A percentile compares a stretch with the other conserved stretches of the same genome.
Evolutionary conservation across 139 green algal genomes (phyloP).

Genomic region (Spirogloea muscicola): DNA sequence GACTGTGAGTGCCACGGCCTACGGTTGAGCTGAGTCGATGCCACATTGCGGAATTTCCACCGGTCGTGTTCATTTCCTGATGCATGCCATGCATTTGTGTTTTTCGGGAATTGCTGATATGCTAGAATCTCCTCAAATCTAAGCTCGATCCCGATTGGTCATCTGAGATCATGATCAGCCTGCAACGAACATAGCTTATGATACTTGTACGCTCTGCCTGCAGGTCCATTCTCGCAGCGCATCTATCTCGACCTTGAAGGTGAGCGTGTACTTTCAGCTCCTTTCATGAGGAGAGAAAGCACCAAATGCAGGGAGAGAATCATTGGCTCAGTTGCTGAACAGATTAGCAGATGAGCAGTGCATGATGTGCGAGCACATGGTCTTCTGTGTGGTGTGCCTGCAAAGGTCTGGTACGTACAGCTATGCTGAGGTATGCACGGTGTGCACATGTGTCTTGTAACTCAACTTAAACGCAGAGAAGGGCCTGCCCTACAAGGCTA

Average conservation of each 20-base stretch:
- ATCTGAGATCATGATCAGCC: too few species aligned
- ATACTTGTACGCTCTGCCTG: too few species aligned
- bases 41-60: too few species aligned
- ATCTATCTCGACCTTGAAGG: conserved; percentile 32
- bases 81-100: too few species aligned
- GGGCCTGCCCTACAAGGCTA: conserved; percentile 24
- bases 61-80: too few species aligned
- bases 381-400: not conserved
- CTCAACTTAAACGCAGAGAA: conserved; percentile 11
- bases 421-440: too few species aligned
- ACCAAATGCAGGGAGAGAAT: not conserved
- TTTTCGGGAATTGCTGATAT: too few species aligned
- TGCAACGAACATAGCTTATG: too few species aligned
- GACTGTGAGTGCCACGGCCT: conserved; percentile 33
- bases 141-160: too few species aligned
- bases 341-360: not conserved
- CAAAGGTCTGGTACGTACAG: not conserved
- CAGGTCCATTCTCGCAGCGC: conserved; percentile 37
- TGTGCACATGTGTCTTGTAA: not conserved
- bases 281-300: not conserved
- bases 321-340: not conserved
- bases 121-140: too few species aligned
- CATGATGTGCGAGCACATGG: not conserved
- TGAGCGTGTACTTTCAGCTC: not conserved
- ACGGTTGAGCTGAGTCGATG: not conserved